A percentile compares a stretch with the other conserved stretches of the same genome.
phyloP scores from a whole-genome alignment of 2,329 filamentous ascomycete genomes.

The Exophiala sp. region DNA sequence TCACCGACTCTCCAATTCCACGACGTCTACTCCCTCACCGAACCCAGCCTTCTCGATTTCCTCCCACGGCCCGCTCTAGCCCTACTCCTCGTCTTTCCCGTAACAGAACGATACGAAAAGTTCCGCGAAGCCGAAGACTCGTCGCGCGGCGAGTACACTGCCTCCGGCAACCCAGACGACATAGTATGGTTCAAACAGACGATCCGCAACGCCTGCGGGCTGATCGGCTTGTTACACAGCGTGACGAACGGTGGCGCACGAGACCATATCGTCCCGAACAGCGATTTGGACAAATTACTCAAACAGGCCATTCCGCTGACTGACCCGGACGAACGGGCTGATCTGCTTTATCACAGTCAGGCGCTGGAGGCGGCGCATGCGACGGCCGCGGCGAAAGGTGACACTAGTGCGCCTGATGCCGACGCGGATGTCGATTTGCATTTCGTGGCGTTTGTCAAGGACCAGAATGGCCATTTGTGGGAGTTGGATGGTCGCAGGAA shows the following conservation, averaged over 20 bases:
- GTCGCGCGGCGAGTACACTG: conserved; percentile 56
- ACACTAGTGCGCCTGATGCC: conserved; percentile 70
- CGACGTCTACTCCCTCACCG: conserved; percentile 87
- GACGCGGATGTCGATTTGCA: conserved; percentile 84
- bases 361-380: conserved; percentile 73
- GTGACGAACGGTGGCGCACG: conserved; percentile 69
- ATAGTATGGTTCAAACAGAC: conserved; percentile 95
- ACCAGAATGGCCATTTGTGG: conserved; percentile 64
- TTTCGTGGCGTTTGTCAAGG: conserved; percentile 91
- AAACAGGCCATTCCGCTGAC: conserved; percentile 62
- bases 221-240: conserved; percentile 82
- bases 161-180: conserved; percentile 62
- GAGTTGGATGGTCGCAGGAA: conserved; percentile 72
- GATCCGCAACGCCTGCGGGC: conserved; percentile 84
- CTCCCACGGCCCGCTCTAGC: conserved; percentile 83
- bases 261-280: conserved; percentile 51
- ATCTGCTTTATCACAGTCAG: conserved; percentile 68
- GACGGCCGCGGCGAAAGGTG: conserved; percentile 67
- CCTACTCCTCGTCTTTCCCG: conserved; percentile 85
- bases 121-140: conserved; percentile 69
- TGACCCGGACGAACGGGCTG: conserved; percentile 58
- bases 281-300: conserved; percentile 53
- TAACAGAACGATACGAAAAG: conserved; percentile 71
- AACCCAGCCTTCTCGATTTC: conserved; percentile 76
- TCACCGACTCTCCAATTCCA: conserved; percentile 70